phyloP scores from a whole-genome alignment of 2,329 filamentous ascomycete species.

The Uncinocarpus reesii region DNA sequence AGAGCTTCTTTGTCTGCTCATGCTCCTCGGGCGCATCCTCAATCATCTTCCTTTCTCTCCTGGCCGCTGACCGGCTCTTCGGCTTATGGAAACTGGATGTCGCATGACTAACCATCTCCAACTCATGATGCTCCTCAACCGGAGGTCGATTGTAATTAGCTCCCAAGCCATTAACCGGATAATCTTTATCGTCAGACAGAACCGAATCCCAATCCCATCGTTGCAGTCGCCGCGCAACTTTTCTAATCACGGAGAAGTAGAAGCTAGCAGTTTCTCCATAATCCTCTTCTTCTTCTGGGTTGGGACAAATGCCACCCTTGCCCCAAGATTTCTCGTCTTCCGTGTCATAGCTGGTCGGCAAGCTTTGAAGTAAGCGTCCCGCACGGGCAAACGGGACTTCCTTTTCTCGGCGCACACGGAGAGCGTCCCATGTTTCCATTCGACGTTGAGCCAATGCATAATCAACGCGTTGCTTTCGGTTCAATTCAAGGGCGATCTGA shows the following conservation, averaged over 20 bases:
- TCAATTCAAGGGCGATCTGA: constrained; percentile 41
- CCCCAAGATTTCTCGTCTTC: constrained; percentile 39
- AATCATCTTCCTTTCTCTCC: constrained; percentile 8
- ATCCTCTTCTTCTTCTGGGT: constrained; percentile 37
- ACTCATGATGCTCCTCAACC: constrained; percentile 1
- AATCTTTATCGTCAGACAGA: constrained; percentile 13
- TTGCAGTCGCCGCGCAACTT: constrained; percentile 35
- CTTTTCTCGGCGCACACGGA: constrained; percentile 31
- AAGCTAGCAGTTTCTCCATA: constrained; percentile 40
- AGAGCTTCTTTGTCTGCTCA: neutral
- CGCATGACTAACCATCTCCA: constrained; percentile 4
- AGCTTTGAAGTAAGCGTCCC: constrained; percentile 32
- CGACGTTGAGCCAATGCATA: constrained; percentile 38
- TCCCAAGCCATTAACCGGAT: constrained; percentile 10
- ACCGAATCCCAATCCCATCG: constrained; percentile 36
- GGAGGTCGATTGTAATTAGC: constrained; percentile 8
- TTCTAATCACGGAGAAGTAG: constrained; percentile 36
- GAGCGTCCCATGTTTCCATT: constrained; percentile 28
- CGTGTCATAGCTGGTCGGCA: constrained; percentile 39
- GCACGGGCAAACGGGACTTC: constrained; percentile 34
- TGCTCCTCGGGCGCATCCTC: constrained; percentile 1
- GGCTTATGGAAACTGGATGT: neutral
- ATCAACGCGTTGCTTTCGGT: constrained; percentile 40
- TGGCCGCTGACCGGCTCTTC: constrained; percentile 3
- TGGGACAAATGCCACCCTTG: constrained; percentile 35